Evolutionary conservation across 2,329 filamentous ascomycete genomes (phyloP).

Genomic region (Berkeleyomyces rouxiae): DNA sequence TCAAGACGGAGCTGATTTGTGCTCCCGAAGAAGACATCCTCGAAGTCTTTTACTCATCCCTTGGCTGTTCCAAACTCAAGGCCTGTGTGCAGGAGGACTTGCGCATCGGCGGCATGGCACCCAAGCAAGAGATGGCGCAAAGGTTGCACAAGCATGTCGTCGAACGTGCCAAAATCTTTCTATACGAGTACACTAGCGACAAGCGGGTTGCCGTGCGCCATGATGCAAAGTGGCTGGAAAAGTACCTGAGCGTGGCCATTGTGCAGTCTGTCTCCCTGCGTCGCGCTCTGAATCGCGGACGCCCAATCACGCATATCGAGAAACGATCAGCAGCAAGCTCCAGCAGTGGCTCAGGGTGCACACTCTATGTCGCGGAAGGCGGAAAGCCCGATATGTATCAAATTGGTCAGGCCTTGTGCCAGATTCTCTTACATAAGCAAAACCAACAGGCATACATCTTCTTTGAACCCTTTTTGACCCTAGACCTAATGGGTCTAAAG

Average conservation of each 20-base stretch:
- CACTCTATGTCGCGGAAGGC: conserved; percentile 59
- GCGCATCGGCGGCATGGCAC: conserved; percentile 47
- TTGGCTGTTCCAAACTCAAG: conserved; percentile 65
- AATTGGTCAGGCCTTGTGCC: conserved; percentile 73
- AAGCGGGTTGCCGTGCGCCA: conserved; percentile 64
- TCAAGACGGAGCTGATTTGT: conserved; percentile 68
- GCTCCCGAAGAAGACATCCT: conserved; percentile 79
- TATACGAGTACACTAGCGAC: conserved; percentile 60
- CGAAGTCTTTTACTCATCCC: conserved; percentile 66
- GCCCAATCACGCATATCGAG: conserved; percentile 52
- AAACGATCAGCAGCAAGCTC: conserved; percentile 57
- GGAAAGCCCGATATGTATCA: conserved; percentile 71
- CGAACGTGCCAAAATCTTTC: conserved; percentile 76
- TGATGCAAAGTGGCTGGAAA: conserved; percentile 80
- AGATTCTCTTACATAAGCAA: conserved; percentile 62
- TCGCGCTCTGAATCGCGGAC: conserved; percentile 51
- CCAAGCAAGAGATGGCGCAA: conserved; percentile 51
- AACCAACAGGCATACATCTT: conserved; percentile 81
- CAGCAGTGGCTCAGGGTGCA: conserved; percentile 36
- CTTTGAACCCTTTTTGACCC: conserved; percentile 76
- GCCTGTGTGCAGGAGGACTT: conserved; percentile 64
- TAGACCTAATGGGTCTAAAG: conserved; percentile 66
- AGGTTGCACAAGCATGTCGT: conserved; percentile 65
- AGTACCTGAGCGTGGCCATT: conserved; percentile 60
- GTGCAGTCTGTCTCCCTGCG: conserved; percentile 66